Evolutionary conservation across 2,329 filamentous ascomycete species (phyloP), one percentile per base, ranked within the genome.

Genomic region (Xylariaceae sp.): DNA sequence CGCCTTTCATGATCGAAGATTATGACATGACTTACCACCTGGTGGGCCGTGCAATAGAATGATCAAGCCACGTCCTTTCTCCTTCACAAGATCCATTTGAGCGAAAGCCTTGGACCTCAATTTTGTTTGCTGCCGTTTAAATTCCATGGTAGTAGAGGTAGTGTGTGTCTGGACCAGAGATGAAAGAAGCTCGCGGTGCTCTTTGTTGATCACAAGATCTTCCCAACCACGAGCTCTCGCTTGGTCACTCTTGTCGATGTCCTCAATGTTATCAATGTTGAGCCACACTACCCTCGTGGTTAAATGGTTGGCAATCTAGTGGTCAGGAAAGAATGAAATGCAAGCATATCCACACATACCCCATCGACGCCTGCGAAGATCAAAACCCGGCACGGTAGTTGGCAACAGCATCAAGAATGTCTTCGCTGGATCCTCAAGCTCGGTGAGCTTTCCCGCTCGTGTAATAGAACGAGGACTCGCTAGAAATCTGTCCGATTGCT

Each of bases 211-310:
- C 12, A 40, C 25, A 6, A 40, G 38, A 17, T 40, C 38, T 21
- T 40, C 38, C 38, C 38, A 40, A n/a, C 38, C 38, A 17, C 38
- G 22, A 22, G 38, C 32, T 17, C 38, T 21, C 12, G 38, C 38
- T 23, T 29, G 37, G 20, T 39, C 16, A 20, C 37, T 39, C 16
- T 39, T 39, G 17, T 39, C 37, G 21, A 39, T 39, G 10, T 39
- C 37, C 37, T 39, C 37, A 22, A 39, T 7, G 11, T 20, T 39
- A 11, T 39, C 37, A 10, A 39, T 22, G 21, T 39, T 21, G 17
- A 39, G 37, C 37, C 37, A 22, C 11, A 16, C 37, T 39, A 39
- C 7, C 7, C 10, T 36, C 7, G 7, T 16, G 10, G 34, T 36
- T n/a, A 16, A 7, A 7, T 20, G 17, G 16, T 36, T 36, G 7